A percentile compares a stretch with the other conserved stretches of the same genome.
These are phyloP conservation scores for Tetracladium maxilliforme DNA, from an alignment of 2,329 filamentous ascomycete species.

Conservation along the genomic window DNA sequence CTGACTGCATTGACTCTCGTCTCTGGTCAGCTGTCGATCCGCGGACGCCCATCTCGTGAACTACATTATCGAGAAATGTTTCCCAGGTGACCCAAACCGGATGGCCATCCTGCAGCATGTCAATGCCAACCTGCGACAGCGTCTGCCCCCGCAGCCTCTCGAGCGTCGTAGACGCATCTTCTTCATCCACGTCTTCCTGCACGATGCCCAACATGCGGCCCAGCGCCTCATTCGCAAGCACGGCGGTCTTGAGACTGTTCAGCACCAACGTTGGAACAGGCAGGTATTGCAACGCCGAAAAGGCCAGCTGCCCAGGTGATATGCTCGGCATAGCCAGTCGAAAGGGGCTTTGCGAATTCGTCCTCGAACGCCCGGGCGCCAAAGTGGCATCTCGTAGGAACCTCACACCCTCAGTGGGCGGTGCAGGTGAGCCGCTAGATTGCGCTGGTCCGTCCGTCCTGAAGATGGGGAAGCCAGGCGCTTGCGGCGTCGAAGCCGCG, in stretches of 20 bases:
- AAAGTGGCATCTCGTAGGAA: too few relatives aligned
- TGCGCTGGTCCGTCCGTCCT: too few relatives aligned
- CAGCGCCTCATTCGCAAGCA: slow-evolving; percentile 65
- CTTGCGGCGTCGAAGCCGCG: too few relatives aligned
- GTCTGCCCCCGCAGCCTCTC: slow-evolving; percentile 51
- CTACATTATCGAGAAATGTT: slow-evolving; percentile 37
- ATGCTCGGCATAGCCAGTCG: slow-evolving; percentile 27
- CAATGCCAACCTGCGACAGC: slow-evolving; percentile 56
- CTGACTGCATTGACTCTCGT: slow-evolving; percentile 5
- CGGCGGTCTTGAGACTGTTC: slow-evolving; percentile 52
- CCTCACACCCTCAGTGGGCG: too few relatives aligned
- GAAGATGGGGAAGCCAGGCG: too few relatives aligned
- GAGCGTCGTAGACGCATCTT: slow-evolving; percentile 25
- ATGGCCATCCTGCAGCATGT: slow-evolving; percentile 55
- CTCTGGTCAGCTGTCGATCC: slow-evolving; percentile 2
- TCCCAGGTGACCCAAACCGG: slow-evolving; percentile 46
- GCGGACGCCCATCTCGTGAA: slow-evolving; percentile 8
- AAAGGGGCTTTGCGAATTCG: too few relatives aligned
- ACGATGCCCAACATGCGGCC: slow-evolving; percentile 51
- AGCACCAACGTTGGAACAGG: slow-evolving; percentile 59
- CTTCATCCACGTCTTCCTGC: slow-evolving; percentile 24
- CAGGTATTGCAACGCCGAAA: slow-evolving; percentile 58
- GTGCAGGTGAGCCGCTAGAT: too few relatives aligned
- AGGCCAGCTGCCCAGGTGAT: slow-evolving; percentile 39
- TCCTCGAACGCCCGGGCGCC: too few relatives aligned